These are phyloP conservation scores for Nicotiana knightiana DNA, from an alignment of 257 asterid genomes.

Conservation along the genomic window DNA sequence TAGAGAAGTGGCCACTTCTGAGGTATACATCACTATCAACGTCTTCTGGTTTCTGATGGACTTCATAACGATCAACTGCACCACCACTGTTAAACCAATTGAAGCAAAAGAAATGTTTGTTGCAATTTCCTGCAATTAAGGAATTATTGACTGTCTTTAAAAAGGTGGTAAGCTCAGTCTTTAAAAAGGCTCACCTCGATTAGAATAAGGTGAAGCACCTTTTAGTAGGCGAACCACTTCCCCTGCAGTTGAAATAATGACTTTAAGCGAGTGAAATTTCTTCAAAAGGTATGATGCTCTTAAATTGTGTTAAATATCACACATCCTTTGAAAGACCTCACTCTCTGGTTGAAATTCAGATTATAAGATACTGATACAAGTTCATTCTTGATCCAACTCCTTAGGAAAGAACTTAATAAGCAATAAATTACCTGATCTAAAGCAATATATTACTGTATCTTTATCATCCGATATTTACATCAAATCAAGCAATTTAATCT, in stretches of 20 bases:
- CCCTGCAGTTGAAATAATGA: no score
- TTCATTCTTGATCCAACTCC: no score
- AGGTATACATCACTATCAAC: conserved; percentile 10
- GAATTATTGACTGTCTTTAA: not conserved
- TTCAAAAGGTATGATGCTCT: no score
- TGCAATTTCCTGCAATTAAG: conserved; percentile 38
- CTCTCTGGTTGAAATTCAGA: no score
- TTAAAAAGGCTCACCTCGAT: conserved; percentile 43
- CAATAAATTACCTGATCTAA: conserved; percentile 35
- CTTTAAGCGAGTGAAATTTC: not conserved
- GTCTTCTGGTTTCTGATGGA: conserved; percentile 22
- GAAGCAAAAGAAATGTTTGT: conserved; percentile 50
- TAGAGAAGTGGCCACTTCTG: not conserved
- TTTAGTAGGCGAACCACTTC: conserved; percentile 30
- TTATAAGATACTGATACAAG: no score
- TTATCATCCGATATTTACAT: no score
- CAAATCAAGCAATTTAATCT: no score
- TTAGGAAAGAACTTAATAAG: not conserved
- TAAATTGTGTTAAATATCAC: no score
- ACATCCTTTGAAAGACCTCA: no score
- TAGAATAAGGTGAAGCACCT: conserved; percentile 68
- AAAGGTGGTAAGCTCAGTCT: not conserved
- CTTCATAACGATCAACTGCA: conserved; percentile 56
- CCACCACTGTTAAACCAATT: conserved; percentile 65
- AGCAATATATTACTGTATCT: conserved; percentile 52